Evolutionary conservation across 2,329 filamentous ascomycete species (phyloP), one percentile per base, ranked within the genome.

Genomic region (Aspergillus japonicus): DNA sequence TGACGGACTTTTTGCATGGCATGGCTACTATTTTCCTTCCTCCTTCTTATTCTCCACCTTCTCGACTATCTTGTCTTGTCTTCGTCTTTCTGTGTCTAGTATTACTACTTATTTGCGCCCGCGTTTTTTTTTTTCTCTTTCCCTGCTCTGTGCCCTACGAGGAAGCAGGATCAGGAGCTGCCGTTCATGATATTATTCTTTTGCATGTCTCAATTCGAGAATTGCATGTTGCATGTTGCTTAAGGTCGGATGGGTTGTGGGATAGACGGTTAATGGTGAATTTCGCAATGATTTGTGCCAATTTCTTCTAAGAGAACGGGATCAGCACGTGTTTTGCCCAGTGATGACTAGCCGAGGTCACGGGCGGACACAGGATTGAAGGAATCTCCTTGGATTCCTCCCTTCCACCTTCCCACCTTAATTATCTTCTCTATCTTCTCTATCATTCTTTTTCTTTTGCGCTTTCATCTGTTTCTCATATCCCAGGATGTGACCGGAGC

Each of bases 1-100:
- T 62, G 67, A 70, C 60, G 67, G 62, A 56, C 63, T 61, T 44
- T 42, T 67, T 65, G 64, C 66, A 68, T 65, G 62, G 63, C 56
- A 64, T 58, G 59, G 55, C 51, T 58, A 44, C 39, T 2, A 44
- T 44, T 44, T 44, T 6, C 14, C 51, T 57, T 60, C 53, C 61
- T 64, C 60, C 58, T 21, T 62, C 54, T 47, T 51, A 53, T 58
- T 57, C 59, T 64, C 50, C 39, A 44, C 57, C 59, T 49, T 51
- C 53, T 58, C 57, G 51, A 53, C 50, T 54, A 56, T 58, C 60
- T 53, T 54, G 58, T 59, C 51, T 29, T 49, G 19, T 58, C 57
- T 48, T 51, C 33, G n/a, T 16, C 52, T 54, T 48, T 56, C 47
- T 58, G 56, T 59, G 11, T 58, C 54, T 62, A 59, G 50, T 56